Conservation (phyloP, 306 rosid genomes). For the Urtica urens region DNA sequence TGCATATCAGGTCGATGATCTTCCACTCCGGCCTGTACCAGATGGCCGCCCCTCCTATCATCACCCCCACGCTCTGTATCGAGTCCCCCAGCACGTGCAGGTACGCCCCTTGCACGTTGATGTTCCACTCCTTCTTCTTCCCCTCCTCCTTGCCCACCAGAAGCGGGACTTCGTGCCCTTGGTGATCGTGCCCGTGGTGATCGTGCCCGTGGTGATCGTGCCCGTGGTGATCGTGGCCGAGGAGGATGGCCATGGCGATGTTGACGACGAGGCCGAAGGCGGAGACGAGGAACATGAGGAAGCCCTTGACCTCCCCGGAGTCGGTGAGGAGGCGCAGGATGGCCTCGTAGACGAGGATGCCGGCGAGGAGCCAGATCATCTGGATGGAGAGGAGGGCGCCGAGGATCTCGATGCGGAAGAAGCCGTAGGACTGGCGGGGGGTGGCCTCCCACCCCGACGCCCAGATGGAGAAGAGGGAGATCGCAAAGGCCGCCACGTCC, state of each 20-base stretch:
- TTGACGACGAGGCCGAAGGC: conserved; percentile 47
- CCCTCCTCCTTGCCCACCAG: conserved; percentile 8
- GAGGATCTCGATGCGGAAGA: conserved; percentile 45
- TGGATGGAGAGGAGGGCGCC: conserved; percentile 58
- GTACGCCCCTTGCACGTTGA: conserved; percentile 49
- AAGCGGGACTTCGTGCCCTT: conserved; percentile 29
- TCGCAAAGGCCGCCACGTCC: conserved; percentile 58
- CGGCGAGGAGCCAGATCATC: conserved; percentile 65
- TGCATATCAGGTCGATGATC: conserved; percentile 37
- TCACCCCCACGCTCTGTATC: conserved; percentile 47
- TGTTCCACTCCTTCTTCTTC: conserved; percentile 22
- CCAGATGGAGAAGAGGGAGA: conserved; percentile 47
- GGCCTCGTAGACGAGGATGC: conserved; percentile 54
- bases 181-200: conserved; percentile 21
- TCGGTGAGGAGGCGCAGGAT: conserved; percentile 30
- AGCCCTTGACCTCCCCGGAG: conserved; percentile 43
- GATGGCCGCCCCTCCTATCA: conserved; percentile 53
- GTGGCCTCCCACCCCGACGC: conserved; percentile 61
- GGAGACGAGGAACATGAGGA: conserved; percentile 45
- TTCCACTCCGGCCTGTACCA: conserved; percentile 44
- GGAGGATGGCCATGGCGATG: conserved; percentile 40
- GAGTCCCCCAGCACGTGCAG: conserved; percentile 55
- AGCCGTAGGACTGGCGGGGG: conserved; percentile 56
- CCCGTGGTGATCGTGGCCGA: conserved; percentile 40
- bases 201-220: conserved; percentile 29